Percentiles rank a stretch among this genome's conserved stretches.
phyloP scores from a whole-genome alignment of 805 yeast genomes.

The Grigorovia transvaalensis region DNA sequence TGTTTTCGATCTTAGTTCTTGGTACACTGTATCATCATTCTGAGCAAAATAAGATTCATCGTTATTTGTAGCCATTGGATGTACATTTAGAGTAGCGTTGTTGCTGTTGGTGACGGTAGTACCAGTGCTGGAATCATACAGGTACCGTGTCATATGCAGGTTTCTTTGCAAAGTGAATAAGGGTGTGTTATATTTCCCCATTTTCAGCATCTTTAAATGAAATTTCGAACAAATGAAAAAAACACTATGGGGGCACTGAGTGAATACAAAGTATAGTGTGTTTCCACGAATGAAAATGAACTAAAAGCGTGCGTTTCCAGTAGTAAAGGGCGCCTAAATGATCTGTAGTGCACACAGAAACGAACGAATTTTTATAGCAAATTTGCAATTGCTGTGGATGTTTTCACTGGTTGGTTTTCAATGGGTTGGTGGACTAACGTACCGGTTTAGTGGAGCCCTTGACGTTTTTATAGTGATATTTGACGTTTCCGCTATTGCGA shows the following conservation, averaged over 20 bases:
- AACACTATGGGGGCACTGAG: neutral
- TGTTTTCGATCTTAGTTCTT: slow-evolving; percentile 8
- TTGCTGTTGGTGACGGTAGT: neutral
- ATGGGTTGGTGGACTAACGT: too few relatives aligned
- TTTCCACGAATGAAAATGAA: too few relatives aligned
- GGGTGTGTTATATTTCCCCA: slow-evolving; percentile 2
- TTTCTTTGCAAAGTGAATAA: neutral
- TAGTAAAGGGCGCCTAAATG: too few relatives aligned
- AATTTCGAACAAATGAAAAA: neutral
- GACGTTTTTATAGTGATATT: too few relatives aligned
- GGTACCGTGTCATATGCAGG: neutral
- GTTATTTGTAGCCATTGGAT: slow-evolving; percentile 19
- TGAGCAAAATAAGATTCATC: slow-evolving; percentile 21
- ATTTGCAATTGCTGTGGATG: too few relatives aligned
- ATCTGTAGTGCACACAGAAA: too few relatives aligned
- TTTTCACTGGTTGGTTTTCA: too few relatives aligned
- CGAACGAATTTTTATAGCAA: too few relatives aligned
- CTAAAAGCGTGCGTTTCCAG: too few relatives aligned
- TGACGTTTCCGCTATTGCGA: too few relatives aligned
- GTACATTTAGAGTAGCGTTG: neutral
- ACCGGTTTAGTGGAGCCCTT: too few relatives aligned
- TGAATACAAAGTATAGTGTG: too few relatives aligned
- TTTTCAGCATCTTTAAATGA: slow-evolving; percentile 1
- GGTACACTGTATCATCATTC: slow-evolving; percentile 15
- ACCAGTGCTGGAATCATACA: neutral